A percentile compares a stretch with the other conserved stretches of the same genome.
phyloP scores from a whole-genome alignment of 2,329 filamentous ascomycete genomes.

The Sporothrix variecibatus region DNA sequence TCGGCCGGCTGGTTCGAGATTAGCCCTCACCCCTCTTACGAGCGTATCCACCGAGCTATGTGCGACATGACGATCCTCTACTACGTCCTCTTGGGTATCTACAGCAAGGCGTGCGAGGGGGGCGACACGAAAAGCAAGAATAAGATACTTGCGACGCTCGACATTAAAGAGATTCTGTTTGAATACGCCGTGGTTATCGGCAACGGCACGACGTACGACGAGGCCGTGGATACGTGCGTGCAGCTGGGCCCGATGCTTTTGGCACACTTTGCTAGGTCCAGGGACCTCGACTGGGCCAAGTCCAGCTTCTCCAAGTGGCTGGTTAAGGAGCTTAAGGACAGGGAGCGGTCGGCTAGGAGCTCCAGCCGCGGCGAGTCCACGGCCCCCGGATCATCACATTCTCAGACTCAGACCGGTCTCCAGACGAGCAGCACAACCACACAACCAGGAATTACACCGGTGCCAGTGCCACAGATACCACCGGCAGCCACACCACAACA shows the following conservation, averaged over 20 bases:
- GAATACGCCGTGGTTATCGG: conserved; percentile 55
- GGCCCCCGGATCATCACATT: neutral
- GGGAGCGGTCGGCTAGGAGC: conserved; percentile 23
- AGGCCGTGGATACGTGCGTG: conserved; percentile 49
- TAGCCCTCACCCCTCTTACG: conserved; percentile 59
- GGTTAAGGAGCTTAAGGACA: conserved; percentile 41
- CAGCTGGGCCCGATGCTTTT: conserved; percentile 56
- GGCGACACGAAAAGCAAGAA: conserved; percentile 39
- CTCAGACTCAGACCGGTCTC: neutral
- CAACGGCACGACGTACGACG: conserved; percentile 54
- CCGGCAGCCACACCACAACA: neutral
- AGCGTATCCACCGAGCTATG: conserved; percentile 59
- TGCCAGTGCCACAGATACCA: neutral
- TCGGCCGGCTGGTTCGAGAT: conserved; percentile 70
- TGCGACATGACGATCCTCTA: conserved; percentile 64
- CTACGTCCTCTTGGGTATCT: conserved; percentile 62
- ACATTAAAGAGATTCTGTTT: conserved; percentile 41
- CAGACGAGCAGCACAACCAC: neutral
- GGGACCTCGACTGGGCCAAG: conserved; percentile 44
- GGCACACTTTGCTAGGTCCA: conserved; percentile 51
- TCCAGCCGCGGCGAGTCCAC: conserved; percentile 24
- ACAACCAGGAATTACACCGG: neutral
- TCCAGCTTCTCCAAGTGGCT: conserved; percentile 56
- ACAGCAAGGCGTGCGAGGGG: conserved; percentile 39
- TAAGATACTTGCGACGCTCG: conserved; percentile 35